A percentile compares a stretch with the other conserved stretches of the same genome.
Evolutionary conservation across 192 early-diverging fungal species (phyloP).

Genomic region (Coemansia sp.): DNA sequence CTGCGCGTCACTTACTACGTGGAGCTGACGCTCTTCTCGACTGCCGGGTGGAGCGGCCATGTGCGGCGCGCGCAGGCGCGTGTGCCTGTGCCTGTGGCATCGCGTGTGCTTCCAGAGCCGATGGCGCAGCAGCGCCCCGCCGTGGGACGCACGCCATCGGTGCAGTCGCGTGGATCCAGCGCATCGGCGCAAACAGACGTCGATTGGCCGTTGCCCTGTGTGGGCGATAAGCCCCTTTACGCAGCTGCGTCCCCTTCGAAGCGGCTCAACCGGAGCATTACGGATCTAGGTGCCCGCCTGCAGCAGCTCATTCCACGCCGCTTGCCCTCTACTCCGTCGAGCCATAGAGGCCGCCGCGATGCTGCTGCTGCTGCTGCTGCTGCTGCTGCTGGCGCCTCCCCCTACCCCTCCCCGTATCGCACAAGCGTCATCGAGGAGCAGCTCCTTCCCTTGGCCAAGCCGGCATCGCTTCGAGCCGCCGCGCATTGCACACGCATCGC

Average conservation of each 20-base stretch:
- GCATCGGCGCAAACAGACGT: slow-evolving; percentile 8
- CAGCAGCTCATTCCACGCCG: slow-evolving; percentile 53
- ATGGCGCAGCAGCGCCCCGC: background rate
- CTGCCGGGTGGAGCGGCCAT: slow-evolving; percentile 35
- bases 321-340: background rate
- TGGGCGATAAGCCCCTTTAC: background rate
- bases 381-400: no score
- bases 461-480: background rate
- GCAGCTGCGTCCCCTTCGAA: background rate
- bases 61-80: slow-evolving; percentile 14
- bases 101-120: slow-evolving; percentile 13
- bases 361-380: no score
- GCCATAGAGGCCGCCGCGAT: background rate
- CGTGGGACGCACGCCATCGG: background rate
- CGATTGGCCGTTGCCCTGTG: background rate
- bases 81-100: slow-evolving; percentile 37
- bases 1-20: slow-evolving; percentile 38
- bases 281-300: slow-evolving; percentile 34
- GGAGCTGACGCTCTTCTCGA: slow-evolving; percentile 22
- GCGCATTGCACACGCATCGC: background rate
- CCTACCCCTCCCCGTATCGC: background rate
- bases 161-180: background rate
- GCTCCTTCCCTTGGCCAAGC: background rate
- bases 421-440: background rate
- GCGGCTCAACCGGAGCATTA: slow-evolving; percentile 24